phyloP scores from a whole-genome alignment of 2,329 filamentous ascomycete genomes.

The Plenodomus lindquistii region DNA sequence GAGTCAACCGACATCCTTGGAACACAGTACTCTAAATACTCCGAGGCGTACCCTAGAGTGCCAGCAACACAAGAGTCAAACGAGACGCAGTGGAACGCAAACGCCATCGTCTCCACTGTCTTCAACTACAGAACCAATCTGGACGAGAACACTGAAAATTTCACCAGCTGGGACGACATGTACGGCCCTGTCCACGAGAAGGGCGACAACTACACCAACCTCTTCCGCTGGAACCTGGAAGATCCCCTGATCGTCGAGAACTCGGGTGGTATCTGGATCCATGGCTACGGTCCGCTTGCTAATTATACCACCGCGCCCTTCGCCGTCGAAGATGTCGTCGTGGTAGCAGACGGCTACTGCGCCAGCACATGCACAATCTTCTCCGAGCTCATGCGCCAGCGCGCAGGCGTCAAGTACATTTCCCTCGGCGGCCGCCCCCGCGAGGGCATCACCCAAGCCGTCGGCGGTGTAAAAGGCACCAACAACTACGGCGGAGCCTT shows the following conservation, averaged over 20 bases:
- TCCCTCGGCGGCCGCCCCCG: slow-evolving; percentile 63
- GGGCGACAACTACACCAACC: slow-evolving; percentile 60
- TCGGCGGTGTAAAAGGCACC: slow-evolving; percentile 68
- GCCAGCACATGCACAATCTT: slow-evolving; percentile 65
- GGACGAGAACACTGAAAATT: slow-evolving; percentile 55
- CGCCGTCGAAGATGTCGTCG: slow-evolving; percentile 60
- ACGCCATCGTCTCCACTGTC: slow-evolving; percentile 45
- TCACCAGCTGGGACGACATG: slow-evolving; percentile 53
- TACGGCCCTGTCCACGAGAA: slow-evolving; percentile 47
- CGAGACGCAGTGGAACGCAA: slow-evolving; percentile 41
- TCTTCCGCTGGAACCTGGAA: slow-evolving; percentile 57
- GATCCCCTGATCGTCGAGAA: slow-evolving; percentile 45
- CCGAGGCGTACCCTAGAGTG: slow-evolving; percentile 37
- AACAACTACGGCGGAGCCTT: slow-evolving; percentile 42
- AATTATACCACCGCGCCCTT: slow-evolving; percentile 58
- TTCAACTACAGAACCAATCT: slow-evolving; percentile 54
- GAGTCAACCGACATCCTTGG: slow-evolving; percentile 53
- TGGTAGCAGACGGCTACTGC: slow-evolving; percentile 59
- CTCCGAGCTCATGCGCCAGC: slow-evolving; percentile 57
- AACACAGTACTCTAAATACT: slow-evolving; percentile 43
- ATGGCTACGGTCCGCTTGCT: slow-evolving; percentile 38
- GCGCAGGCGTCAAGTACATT: slow-evolving; percentile 60
- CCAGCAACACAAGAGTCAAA: slow-evolving; percentile 30
- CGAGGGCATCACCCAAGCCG: slow-evolving; percentile 54
- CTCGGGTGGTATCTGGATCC: slow-evolving; percentile 39